Conservation (phyloP, 192 early-diverging fungal genomes). For the Rhizophagus clarus region DNA sequence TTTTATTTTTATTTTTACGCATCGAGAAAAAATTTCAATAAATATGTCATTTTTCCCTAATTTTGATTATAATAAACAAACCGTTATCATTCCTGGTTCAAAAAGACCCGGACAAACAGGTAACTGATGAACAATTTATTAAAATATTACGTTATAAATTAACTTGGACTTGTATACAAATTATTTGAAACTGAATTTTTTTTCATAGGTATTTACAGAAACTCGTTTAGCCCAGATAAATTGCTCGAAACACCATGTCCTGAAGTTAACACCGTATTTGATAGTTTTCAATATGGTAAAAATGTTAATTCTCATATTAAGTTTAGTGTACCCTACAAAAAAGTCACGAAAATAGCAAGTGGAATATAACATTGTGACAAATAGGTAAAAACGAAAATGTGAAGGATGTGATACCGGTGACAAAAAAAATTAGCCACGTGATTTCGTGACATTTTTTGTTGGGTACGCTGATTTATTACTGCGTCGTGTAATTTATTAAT, state of each 20-base stretch:
- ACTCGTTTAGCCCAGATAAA: slow-evolving; percentile 28
- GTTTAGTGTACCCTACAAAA: no score
- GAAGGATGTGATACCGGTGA: no score
- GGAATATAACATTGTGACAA: no score
- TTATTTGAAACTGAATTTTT: not conserved
- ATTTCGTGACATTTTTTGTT: no score
- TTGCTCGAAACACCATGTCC: slow-evolving; percentile 40
- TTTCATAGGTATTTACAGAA: slow-evolving; percentile 40
- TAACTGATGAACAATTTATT: not conserved
- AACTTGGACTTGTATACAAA: no score
- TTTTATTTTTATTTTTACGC: not conserved
- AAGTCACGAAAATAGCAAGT: no score
- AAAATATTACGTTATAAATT: no score
- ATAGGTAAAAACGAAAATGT: no score
- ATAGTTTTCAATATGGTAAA: slow-evolving; percentile 38
- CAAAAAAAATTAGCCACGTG: no score
- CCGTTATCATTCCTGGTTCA: slow-evolving; percentile 50
- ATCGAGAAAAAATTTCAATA: not conserved
- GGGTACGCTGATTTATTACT: not conserved
- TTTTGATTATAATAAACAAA: slow-evolving; percentile 32
- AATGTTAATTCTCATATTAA: not conserved
- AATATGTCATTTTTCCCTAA: not conserved
- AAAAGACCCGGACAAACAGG: slow-evolving; percentile 55
- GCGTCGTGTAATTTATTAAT: not conserved
- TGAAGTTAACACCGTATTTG: slow-evolving; percentile 37